Percentiles rank a stretch among this genome's conserved stretches.
Evolutionary conservation across 257 asterid genomes (phyloP).

Genomic region (Solanum stenotomum): DNA sequence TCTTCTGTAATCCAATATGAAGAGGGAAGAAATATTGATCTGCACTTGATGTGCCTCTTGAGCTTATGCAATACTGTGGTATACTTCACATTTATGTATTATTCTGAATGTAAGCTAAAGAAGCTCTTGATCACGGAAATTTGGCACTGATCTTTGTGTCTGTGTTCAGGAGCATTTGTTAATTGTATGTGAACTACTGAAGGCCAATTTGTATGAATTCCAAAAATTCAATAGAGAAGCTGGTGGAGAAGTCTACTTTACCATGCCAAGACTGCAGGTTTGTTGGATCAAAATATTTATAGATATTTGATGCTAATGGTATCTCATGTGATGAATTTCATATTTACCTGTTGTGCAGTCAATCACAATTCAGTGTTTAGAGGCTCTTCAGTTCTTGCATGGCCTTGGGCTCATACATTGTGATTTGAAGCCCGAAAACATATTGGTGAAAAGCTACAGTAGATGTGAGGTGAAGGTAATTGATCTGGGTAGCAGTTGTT

Average conservation of each 20-base stretch:
- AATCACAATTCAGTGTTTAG: slow-evolving; percentile 67
- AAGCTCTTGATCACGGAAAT: not conserved
- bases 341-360: slow-evolving; percentile 32
- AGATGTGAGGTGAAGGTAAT: slow-evolving; percentile 82
- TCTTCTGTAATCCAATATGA: not conserved
- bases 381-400: slow-evolving; percentile 63
- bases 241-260: slow-evolving; percentile 80
- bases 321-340: not conserved
- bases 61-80: not conserved
- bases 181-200: slow-evolving; percentile 73
- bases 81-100: not conserved
- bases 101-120: not conserved
- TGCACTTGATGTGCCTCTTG: not conserved
- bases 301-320: not conserved
- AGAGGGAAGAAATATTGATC: not conserved
- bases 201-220: slow-evolving; percentile 69
- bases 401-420: slow-evolving; percentile 76
- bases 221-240: slow-evolving; percentile 74
- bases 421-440: slow-evolving; percentile 77
- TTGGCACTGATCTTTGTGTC: not conserved
- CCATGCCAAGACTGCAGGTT: slow-evolving; percentile 80
- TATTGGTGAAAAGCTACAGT: slow-evolving; percentile 76
- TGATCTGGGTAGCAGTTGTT: slow-evolving; percentile 81
- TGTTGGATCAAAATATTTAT: not conserved
- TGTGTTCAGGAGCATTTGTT: slow-evolving; percentile 59